These are phyloP conservation scores for Ciborinia camelliae DNA, from an alignment of 2,329 filamentous ascomycete species.

Conservation along the genomic window DNA sequence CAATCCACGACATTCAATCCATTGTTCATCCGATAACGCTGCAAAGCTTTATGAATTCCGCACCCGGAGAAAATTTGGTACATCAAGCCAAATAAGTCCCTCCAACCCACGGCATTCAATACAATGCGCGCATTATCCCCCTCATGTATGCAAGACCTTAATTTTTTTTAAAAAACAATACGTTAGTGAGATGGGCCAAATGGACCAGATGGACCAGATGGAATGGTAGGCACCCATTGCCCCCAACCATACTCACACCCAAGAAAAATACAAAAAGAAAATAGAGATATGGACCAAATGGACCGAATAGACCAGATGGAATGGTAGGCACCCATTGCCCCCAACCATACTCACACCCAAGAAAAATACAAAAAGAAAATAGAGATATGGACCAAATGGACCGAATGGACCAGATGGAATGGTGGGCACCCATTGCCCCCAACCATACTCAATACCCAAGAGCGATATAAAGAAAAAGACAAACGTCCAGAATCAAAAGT, in stretches of 20 bases:
- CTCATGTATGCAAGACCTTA: background rate
- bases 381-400: background rate
- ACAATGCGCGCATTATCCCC: background rate
- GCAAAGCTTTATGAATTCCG: background rate
- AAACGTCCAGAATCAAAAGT: background rate
- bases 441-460: background rate
- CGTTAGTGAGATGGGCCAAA: background rate
- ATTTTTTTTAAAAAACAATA: no score
- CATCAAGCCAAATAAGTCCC: background rate
- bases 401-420: background rate
- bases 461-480: background rate
- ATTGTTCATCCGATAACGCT: background rate
- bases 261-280: no score
- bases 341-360: background rate
- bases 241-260: background rate
- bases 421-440: background rate
- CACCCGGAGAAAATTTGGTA: background rate
- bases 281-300: background rate
- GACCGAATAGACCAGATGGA: background rate
- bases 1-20: background rate
- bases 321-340: background rate
- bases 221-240: background rate
- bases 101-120: background rate
- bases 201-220: background rate
- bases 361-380: no score